A percentile compares a stretch with the other conserved stretches of the same genome.
Conservation (phyloP, 2,329 filamentous ascomycete species). For the Phyllosticta citriasiana region DNA sequence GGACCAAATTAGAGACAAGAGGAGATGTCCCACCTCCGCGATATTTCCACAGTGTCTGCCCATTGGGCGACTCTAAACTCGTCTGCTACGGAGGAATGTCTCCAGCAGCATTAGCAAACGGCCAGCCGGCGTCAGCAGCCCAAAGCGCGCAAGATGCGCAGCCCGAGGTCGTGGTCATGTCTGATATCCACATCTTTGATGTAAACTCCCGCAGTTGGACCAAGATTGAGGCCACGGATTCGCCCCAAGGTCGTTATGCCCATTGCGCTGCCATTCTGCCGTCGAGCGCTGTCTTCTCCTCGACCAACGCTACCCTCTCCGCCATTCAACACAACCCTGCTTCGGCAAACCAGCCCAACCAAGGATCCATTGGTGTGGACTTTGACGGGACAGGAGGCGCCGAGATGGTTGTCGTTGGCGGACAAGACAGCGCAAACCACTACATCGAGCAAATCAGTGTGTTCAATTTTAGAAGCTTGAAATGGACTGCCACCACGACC, state of each 20-base stretch:
- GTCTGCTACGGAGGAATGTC: constrained; percentile 99
- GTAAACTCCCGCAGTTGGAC: constrained; percentile 76
- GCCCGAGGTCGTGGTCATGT: constrained; percentile 92
- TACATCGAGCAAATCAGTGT: constrained; percentile 99
- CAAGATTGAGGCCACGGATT: constrained; percentile 66
- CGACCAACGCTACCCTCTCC: constrained; percentile 70
- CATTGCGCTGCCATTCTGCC: constrained; percentile 91
- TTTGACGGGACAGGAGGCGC: constrained; percentile 87
- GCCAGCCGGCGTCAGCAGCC: constrained; percentile 28
- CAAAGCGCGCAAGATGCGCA: constrained; percentile 49
- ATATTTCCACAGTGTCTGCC: constrained; percentile 95
- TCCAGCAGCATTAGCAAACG: constrained; percentile 47
- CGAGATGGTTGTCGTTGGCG: constrained; percentile 94
- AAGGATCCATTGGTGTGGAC: constrained; percentile 76
- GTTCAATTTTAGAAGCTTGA: constrained; percentile 88
- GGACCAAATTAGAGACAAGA: constrained; percentile 76
- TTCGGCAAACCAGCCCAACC: constrained; percentile 64
- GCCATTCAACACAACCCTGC: constrained; percentile 85
- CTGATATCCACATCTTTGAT: constrained; percentile 93
- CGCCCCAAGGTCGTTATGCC: constrained; percentile 88
- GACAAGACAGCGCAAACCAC: constrained; percentile 94
- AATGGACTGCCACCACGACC: constrained; percentile 84
- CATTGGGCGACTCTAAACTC: constrained; percentile 86
- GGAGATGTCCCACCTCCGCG: constrained; percentile 83
- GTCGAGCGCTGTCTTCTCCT: constrained; percentile 79